phyloP scores from a whole-genome alignment of 805 yeast species.

The Barnettozyma wickerhamii region DNA sequence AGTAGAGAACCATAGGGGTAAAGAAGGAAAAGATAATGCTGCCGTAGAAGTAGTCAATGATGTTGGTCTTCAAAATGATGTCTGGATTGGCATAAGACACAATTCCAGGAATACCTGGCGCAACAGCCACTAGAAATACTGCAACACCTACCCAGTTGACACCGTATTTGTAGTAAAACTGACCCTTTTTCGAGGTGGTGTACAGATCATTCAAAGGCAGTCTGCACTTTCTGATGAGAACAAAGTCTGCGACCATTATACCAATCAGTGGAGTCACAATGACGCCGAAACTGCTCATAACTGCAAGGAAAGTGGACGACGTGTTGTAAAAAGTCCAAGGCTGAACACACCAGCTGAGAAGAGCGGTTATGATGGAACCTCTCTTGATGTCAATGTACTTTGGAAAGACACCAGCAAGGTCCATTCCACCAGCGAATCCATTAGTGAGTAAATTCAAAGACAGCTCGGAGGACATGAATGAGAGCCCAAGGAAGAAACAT shows the following conservation, averaged over 20 bases:
- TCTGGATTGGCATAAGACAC: conserved; percentile 27
- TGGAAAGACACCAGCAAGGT: conserved; percentile 21
- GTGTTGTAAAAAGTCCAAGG: conserved; percentile 39
- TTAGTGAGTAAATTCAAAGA: conserved; percentile 33
- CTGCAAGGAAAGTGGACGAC: conserved; percentile 31
- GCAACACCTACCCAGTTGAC: conserved; percentile 28
- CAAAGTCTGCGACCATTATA: conserved; percentile 33
- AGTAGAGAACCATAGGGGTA: conserved; percentile 26
- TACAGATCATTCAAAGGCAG: conserved; percentile 33
- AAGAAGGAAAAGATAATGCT: conserved; percentile 29
- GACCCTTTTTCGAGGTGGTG: conserved; percentile 25
- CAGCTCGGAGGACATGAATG: conserved; percentile 33
- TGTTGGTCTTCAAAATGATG: conserved; percentile 20
- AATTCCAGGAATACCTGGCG: conserved; percentile 38
- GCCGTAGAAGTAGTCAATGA: conserved; percentile 28
- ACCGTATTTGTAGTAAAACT: conserved; percentile 29
- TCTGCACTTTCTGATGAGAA: conserved; percentile 28
- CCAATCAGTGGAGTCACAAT: conserved; percentile 35
- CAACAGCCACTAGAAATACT: conserved; percentile 27
- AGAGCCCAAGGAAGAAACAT: conserved; percentile 35
- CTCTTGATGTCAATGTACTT: conserved; percentile 18
- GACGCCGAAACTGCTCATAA: conserved; percentile 36
- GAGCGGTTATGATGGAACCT: conserved; percentile 33
- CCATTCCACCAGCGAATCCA: conserved; percentile 32
- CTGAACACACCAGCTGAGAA: conserved; percentile 34